Evolutionary conservation across 306 rosid genomes (phyloP), one percentile per base, ranked within the genome.

Genomic region (Trifolium fragiferum): DNA sequence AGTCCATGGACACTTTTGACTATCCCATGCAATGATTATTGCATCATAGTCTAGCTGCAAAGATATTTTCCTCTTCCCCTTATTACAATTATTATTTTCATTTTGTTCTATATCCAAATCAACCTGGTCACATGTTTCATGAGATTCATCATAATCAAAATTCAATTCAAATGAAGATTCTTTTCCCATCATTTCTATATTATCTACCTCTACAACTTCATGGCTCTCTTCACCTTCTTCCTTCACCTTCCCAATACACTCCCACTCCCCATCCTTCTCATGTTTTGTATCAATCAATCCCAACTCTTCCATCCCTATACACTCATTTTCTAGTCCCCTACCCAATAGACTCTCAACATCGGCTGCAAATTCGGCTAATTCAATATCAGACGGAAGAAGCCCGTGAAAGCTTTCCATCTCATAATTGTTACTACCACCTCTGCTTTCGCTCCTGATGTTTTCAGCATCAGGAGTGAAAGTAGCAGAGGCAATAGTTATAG

Each of bases 331-430:
- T 4, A 90, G 78, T 5, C 90, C 93, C 44, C 80, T 84, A 0
- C 99, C 97, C 80, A 95, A 68, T 30, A 95, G 78, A 65, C 91
- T 92, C 78, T 95, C 99, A 8, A 95, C 99, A 41, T 95, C 97
- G 4, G 97, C 99, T 0, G 99, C 93, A 55, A 94, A 94, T 67
- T 92, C 90, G 3, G 83, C 96, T 6, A 89, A 86, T 21, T 95
- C 98, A 81, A 74, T 81, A 33, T 90, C 97, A 0, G 89, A 83
- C 9, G 92, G 90, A 70, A 84, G 73, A 78, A 89, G 72, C 41
- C 85, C 91, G 13, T 79, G 85, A 70, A 83, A 73, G 23, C 37
- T 79, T 46, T 81, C 92, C 73, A 54, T 65, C 51, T 82, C 81
- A 6, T 21, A 51, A 47, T n/a, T 40, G 23, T 10, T 60, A 21